Evolutionary conservation across 306 rosid genomes (phyloP).

Genomic region (Vigna nakashimae): DNA sequence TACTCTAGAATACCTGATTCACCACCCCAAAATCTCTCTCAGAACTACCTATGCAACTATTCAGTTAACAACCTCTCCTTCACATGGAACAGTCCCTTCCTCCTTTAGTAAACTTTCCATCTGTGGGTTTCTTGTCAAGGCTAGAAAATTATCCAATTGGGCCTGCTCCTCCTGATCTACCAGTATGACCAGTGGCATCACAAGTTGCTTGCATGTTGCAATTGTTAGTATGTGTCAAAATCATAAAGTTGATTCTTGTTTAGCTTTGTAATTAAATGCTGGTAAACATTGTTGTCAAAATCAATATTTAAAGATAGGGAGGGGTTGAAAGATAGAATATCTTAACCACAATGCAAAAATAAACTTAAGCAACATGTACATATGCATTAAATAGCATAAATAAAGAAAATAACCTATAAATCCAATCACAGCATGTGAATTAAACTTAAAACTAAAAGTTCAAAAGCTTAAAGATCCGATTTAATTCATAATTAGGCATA

Average conservation of each 20-base stretch:
- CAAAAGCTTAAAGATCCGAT: background rate
- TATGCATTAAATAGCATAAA: background rate
- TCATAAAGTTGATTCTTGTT: background rate
- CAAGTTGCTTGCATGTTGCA: constrained; percentile 31
- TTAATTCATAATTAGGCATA: background rate
- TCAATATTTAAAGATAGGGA: background rate
- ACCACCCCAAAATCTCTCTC: background rate
- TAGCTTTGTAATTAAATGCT: background rate
- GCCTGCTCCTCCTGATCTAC: background rate
- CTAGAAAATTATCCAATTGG: background rate
- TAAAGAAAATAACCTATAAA: background rate
- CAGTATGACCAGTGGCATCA: background rate
- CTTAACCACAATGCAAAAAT: background rate
- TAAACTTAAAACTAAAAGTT: background rate
- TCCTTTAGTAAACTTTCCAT: background rate
- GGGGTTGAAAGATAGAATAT: background rate
- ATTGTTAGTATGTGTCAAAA: constrained; percentile 19
- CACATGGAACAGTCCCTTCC: background rate
- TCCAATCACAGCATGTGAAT: background rate
- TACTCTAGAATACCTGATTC: background rate
- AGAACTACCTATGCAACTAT: background rate
- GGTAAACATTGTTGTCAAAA: background rate
- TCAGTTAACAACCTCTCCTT: background rate
- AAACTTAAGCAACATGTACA: background rate
- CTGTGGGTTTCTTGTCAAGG: background rate